Percentiles rank a stretch among this genome's conserved stretches.
Evolutionary conservation across 2,329 filamentous ascomycete genomes (phyloP).

Genomic region (Aspergillus oerlinghausenensis): DNA sequence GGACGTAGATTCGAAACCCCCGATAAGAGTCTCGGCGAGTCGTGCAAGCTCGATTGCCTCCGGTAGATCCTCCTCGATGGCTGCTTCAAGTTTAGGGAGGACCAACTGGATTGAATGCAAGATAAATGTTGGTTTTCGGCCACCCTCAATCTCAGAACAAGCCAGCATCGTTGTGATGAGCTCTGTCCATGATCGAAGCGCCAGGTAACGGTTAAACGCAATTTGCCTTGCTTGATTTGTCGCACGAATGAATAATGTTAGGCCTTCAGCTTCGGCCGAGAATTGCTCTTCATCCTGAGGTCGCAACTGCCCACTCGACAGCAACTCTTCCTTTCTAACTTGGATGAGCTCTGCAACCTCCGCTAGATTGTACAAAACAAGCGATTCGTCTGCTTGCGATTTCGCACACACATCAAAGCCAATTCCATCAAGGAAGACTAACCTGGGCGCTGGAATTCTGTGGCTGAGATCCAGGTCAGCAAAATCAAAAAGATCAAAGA

Average conservation of each 20-base stretch:
- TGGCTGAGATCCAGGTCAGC: conserved; percentile 59
- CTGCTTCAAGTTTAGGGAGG: conserved; percentile 78
- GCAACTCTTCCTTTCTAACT: conserved; percentile 44
- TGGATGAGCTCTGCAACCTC: conserved; percentile 68
- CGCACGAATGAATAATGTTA: conserved; percentile 37
- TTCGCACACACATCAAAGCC: conserved; percentile 63
- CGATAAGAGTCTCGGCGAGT: conserved; percentile 64
- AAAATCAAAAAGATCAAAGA: conserved; percentile 94
- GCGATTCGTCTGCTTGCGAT: conserved; percentile 49
- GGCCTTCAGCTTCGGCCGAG: conserved; percentile 32
- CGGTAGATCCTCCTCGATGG: conserved; percentile 62
- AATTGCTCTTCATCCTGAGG: conserved; percentile 40
- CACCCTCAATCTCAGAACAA: conserved; percentile 71
- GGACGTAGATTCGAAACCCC: conserved; percentile 35
- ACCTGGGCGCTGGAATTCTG: conserved; percentile 46
- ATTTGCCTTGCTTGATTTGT: conserved; percentile 39
- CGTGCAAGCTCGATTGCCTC: conserved; percentile 73
- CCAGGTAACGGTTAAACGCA: conserved; percentile 52
- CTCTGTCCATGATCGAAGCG: conserved; percentile 79
- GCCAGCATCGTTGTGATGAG: conserved; percentile 79
- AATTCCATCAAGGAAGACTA: conserved; percentile 61
- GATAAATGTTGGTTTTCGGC: conserved; percentile 70
- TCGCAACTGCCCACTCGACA: conserved; percentile 42
- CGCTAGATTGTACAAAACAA: conserved; percentile 61
- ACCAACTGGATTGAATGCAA: conserved; percentile 83